Base-by-base conservation (phyloP, 345 rosid genomes). In the Limnanthes douglasii region DNA sequence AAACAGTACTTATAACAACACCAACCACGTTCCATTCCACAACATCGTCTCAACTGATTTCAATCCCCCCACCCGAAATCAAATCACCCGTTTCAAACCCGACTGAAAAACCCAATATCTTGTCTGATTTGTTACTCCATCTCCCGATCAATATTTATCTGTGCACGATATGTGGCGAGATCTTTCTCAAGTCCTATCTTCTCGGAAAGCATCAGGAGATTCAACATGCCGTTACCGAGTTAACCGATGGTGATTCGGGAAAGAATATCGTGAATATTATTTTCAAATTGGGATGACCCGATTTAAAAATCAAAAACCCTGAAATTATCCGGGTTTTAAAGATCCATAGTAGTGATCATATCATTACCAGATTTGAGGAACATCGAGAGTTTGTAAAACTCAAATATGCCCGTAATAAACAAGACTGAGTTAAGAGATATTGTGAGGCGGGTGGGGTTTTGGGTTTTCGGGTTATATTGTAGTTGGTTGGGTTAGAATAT, bases 181-280 rank as follows among this genome's bases (percentile, higher is more conserved):
- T 80, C 14, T 75, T 90, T 43, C 72, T 43, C 3, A 70, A 42
- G 20, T 39, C 56, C 3, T 67, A 62, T 23, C 61, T 72, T 16
- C 94, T 84, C 2, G 98, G 84, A 32, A 85, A 72, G 2, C 98
- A 90, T 48, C 70, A 56, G 41, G 53, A 76, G 12, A 33, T 66
- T 46, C 77, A 70, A 41, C 95, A 84, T 36, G 94, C 78, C 17
- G 82, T 90, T 0, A 60, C 93, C 14, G 93, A 75, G 62, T 85
- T 84, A 4, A 28, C 43, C 10, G 88, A 69, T 39, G 92, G 90
- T 0, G 98, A 84, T 15, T 63, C 94, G 0, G 93, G 93, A 18
- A 81, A 73, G 37, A 90, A 90, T 34, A 77, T 84, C 31, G 94
- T 84, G 7, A 58, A 66, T 12, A 90, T 90, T 43, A 90, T 90